These are phyloP conservation scores for Elongisporangium undulatum DNA, from an alignment of 352 stramenopile species.

Conservation along the genomic window DNA sequence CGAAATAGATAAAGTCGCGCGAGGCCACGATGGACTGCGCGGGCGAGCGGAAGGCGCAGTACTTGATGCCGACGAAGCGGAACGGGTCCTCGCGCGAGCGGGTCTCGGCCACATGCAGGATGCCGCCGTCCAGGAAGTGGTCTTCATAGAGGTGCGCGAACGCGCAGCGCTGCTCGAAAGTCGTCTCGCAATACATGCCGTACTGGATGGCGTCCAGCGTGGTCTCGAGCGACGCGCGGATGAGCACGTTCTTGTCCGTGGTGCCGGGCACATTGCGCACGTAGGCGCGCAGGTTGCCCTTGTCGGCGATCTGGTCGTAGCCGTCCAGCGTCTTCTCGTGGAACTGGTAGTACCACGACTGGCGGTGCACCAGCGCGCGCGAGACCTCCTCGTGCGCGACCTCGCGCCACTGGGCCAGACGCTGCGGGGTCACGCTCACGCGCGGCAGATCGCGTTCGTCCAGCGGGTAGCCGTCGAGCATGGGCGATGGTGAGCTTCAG, in stretches of 20 bases:
- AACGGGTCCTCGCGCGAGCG: constrained; percentile 22
- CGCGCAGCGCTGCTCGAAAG: constrained; percentile 25
- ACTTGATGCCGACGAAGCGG: constrained; percentile 48
- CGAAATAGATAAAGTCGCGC: constrained; percentile 38
- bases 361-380: constrained; percentile 18
- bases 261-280: constrained; percentile 13
- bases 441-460: neutral
- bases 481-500: neutral
- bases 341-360: constrained; percentile 41
- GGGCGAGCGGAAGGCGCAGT: constrained; percentile 25
- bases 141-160: constrained; percentile 41
- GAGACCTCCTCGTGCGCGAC: constrained; percentile 27
- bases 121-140: constrained; percentile 36
- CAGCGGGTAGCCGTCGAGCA: neutral
- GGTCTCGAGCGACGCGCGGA: constrained; percentile 23
- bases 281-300: constrained; percentile 24
- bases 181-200: constrained; percentile 26
- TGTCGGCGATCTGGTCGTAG: constrained; percentile 25
- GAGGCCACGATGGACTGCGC: constrained; percentile 17
- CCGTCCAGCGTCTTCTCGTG: constrained; percentile 21
- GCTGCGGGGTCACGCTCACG: neutral
- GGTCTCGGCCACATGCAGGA: constrained; percentile 32
- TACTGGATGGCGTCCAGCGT: constrained; percentile 33
- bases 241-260: constrained; percentile 29
- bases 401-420: constrained; percentile 20